A percentile compares a stretch with the other conserved stretches of the same genome.
Evolutionary conservation across 345 rosid species (phyloP).

Genomic region (Euphorbia lathyris): DNA sequence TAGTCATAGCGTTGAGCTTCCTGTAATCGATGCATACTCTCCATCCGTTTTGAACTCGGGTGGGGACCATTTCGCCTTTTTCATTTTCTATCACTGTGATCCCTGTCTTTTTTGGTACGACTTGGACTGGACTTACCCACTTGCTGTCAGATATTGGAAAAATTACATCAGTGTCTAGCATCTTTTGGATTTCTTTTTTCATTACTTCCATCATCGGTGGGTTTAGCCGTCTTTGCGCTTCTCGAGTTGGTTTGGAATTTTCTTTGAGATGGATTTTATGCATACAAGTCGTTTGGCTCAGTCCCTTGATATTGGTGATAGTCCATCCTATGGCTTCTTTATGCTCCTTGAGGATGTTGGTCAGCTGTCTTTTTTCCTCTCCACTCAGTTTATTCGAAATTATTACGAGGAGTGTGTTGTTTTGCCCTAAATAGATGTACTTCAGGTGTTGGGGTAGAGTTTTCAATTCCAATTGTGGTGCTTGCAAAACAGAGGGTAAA

Average conservation of each 20-base stretch:
- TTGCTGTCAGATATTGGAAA: neutral
- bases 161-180: neutral
- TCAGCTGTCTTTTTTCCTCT: neutral
- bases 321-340: neutral
- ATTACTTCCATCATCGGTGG: neutral
- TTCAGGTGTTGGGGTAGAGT: neutral
- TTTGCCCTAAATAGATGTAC: neutral
- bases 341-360: neutral
- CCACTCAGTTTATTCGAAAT: neutral
- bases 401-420: neutral
- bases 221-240: neutral
- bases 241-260: neutral
- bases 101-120: neutral
- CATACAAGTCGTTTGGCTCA: neutral
- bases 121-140: neutral
- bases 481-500: neutral
- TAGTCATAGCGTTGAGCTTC: neutral
- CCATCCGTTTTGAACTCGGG: neutral
- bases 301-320: neutral
- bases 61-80: neutral
- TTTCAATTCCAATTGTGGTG: neutral
- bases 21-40: neutral
- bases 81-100: no score
- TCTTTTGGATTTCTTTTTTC: neutral
- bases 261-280: neutral